Evolutionary conservation across 1,284 basidiomycete genomes (phyloP).

Genomic region (Abortiporus biennis): DNA sequence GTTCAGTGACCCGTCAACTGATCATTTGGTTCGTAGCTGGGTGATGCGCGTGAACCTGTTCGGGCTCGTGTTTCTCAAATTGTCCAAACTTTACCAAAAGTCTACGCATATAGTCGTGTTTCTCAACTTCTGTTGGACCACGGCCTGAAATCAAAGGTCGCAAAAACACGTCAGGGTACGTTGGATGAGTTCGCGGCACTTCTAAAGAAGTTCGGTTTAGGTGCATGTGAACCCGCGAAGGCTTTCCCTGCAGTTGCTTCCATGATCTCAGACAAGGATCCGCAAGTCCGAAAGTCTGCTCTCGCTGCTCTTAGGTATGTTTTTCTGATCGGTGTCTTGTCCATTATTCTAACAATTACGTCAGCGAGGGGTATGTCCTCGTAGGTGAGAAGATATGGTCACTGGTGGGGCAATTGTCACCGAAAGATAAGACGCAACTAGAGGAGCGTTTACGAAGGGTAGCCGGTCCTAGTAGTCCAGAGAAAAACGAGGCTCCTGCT

Average conservation of each 20-base stretch:
- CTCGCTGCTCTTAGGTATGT: conserved; percentile 66
- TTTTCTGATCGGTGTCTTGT: conserved; percentile 6
- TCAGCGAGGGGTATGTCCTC: conserved; percentile 76
- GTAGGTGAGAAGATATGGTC: conserved; percentile 86
- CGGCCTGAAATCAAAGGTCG: conserved; percentile 84
- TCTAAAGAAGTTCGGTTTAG: conserved; percentile 79
- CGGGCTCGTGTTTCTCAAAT: conserved; percentile 67
- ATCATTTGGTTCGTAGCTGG: conserved; percentile 44
- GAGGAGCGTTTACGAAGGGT: conserved; percentile 87
- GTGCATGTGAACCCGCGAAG: conserved; percentile 74
- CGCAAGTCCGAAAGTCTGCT: conserved; percentile 80
- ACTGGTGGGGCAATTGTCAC: conserved; percentile 68
- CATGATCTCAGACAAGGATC: conserved; percentile 86
- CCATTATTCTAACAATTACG: conserved; percentile 4
- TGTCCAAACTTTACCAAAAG: conserved; percentile 66
- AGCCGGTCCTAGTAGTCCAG: conserved; percentile 53
- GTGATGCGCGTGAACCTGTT: conserved; percentile 75
- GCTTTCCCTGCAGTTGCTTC: conserved; percentile 77
- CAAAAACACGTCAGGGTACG: conserved; percentile 83
- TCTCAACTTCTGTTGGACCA: conserved; percentile 85
- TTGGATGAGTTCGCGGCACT: conserved; percentile 78
- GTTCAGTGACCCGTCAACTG: conserved; percentile 5
- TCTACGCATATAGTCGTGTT: conserved; percentile 87
- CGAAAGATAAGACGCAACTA: conserved; percentile 88
- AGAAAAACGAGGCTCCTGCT: conserved; percentile 33